A percentile compares a stretch with the other conserved stretches of the same genome.
phyloP scores from a whole-genome alignment of 164 flowering plant genomes.

The Macadamia tetraphylla region DNA sequence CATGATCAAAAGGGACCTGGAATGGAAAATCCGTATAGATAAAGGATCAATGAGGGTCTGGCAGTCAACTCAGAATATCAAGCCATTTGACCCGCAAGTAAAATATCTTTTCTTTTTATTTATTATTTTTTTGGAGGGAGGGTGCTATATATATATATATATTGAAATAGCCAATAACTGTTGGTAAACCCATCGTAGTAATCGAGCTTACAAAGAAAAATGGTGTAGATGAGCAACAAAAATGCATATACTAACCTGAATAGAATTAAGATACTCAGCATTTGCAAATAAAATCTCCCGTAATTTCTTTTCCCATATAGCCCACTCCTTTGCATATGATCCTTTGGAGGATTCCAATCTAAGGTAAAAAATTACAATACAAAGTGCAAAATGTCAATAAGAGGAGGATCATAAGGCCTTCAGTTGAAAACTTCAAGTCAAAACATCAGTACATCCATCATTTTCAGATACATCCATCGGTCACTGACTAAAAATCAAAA shows the following conservation, averaged over 20 bases:
- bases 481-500: neutral
- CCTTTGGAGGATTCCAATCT: conserved; percentile 92
- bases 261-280: conserved; percentile 64
- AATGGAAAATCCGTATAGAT: neutral
- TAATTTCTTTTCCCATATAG: conserved; percentile 76
- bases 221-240: neutral
- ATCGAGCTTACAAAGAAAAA: neutral
- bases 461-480: neutral
- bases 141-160: neutral
- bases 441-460: neutral
- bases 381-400: neutral
- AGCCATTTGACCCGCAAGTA: neutral
- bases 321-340: conserved; percentile 74
- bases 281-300: conserved; percentile 47
- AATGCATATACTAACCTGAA: conserved; percentile 51
- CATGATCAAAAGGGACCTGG: conserved; percentile 86
- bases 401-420: neutral
- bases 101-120: neutral
- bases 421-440: neutral
- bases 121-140: neutral
- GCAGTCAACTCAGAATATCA: neutral
- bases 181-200: neutral
- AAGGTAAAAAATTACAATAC: conserved; percentile 1
- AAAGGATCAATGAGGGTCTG: neutral
- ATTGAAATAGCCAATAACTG: neutral